phyloP scores from a whole-genome alignment of 2,329 filamentous ascomycete species.

The Microthyrium microscopicum region DNA sequence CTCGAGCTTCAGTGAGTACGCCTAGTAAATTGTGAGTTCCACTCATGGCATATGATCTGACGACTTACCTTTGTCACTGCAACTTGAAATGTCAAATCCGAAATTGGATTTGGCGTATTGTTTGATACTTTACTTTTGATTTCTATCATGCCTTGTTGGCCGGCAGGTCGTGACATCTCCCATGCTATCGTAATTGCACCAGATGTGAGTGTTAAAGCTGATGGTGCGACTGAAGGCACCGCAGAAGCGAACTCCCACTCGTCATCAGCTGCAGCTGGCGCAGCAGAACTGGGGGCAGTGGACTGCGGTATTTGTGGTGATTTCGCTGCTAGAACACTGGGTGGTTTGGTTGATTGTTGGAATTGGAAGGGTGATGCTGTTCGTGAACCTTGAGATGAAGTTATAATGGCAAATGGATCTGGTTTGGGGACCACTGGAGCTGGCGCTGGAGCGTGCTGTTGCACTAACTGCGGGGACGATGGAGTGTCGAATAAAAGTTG shows the following conservation, averaged over 20 bases:
- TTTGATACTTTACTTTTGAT: conserved; percentile 77
- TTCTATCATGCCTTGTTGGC: conserved; percentile 41
- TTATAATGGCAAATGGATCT: conserved; percentile 44
- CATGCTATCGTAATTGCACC: conserved; percentile 58
- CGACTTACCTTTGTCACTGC: conserved; percentile 88
- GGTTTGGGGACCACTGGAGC: conserved; percentile 27
- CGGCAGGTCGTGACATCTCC: conserved; percentile 43
- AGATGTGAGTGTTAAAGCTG: conserved; percentile 52
- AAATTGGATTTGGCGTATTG: conserved; percentile 51
- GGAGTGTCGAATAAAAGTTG: conserved; percentile 1
- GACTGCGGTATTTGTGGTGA: conserved; percentile 14
- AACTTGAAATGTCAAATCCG: conserved; percentile 74
- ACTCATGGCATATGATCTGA: not conserved
- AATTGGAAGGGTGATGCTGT: conserved; percentile 33
- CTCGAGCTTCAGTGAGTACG: conserved; percentile 63
- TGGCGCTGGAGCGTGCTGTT: conserved; percentile 6
- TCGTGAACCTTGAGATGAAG: conserved; percentile 25
- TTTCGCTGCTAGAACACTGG: conserved; percentile 14
- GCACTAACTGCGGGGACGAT: conserved; percentile 17
- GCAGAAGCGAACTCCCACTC: conserved; percentile 91
- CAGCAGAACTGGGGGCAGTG: conserved; percentile 14
- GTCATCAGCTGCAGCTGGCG: conserved; percentile 49
- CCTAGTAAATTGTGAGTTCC: conserved; percentile 30
- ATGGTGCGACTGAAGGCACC: conserved; percentile 41
- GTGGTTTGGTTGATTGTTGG: conserved; percentile 23